Percentiles rank a stretch among this genome's conserved stretches.
phyloP scores from a whole-genome alignment of 2,329 filamentous ascomycete species.

The Nemania diffusa region DNA sequence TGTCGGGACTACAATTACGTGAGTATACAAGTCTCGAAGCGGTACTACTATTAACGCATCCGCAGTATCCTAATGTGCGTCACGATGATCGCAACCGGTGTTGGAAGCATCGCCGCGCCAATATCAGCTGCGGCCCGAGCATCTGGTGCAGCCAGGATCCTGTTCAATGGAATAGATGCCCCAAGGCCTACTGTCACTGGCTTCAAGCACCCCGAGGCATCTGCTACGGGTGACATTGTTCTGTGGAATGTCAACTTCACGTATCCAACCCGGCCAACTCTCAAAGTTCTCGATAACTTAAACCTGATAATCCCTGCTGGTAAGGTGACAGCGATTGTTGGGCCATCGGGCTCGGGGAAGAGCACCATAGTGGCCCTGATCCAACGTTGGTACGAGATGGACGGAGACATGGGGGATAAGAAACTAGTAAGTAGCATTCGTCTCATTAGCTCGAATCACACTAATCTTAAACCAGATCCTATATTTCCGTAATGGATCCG shows the following conservation, averaged over 20 bases:
- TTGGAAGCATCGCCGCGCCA: conserved; percentile 66
- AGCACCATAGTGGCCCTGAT: conserved; percentile 77
- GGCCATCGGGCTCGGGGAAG: conserved; percentile 77
- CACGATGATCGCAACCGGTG: conserved; percentile 66
- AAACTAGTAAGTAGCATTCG: conserved; percentile 41
- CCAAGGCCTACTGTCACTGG: conserved; percentile 55
- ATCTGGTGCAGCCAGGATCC: conserved; percentile 65
- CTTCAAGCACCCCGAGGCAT: conserved; percentile 59
- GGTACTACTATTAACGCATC: conserved; percentile 4
- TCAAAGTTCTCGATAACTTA: conserved; percentile 70
- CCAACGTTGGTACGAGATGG: conserved; percentile 76
- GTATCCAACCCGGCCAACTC: conserved; percentile 73
- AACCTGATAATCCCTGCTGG: conserved; percentile 68
- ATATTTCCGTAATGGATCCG: conserved; percentile 57
- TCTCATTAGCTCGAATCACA: not conserved
- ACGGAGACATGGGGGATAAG: conserved; percentile 54
- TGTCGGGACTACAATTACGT: conserved; percentile 65
- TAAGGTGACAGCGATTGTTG: conserved; percentile 79
- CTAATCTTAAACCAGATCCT: conserved; percentile 37
- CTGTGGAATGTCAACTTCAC: conserved; percentile 74
- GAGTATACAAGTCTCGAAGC: not conserved
- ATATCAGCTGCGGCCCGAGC: conserved; percentile 67
- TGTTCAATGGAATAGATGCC: conserved; percentile 65
- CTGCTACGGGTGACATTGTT: conserved; percentile 63
- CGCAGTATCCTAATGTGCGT: conserved; percentile 63